Percentiles rank a stretch among this genome's conserved stretches.
These are phyloP conservation scores for Monosporascus cannonballus DNA, from an alignment of 2,329 filamentous ascomycete genomes.

Conservation along the genomic window DNA sequence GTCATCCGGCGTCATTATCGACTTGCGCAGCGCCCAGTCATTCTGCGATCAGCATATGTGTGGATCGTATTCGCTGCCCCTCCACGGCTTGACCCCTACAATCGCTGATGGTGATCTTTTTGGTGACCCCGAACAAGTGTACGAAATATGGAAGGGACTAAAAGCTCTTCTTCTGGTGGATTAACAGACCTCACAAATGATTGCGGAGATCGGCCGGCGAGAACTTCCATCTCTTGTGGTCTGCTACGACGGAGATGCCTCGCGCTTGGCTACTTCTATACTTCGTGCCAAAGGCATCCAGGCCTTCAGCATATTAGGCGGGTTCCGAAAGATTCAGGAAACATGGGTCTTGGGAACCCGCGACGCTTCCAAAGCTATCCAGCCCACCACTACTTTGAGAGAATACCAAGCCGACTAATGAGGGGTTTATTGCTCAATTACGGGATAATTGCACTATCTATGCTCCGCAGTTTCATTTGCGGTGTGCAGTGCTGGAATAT, in stretches of 20 bases:
- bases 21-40: slow-evolving; percentile 39
- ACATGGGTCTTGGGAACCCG: too few relatives aligned
- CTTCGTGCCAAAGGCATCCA: slow-evolving; percentile 42
- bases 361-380: too few relatives aligned
- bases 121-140: slow-evolving; percentile 33
- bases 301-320: slow-evolving; percentile 40
- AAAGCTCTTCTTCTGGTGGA: slow-evolving; percentile 21
- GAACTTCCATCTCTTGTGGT: slow-evolving; percentile 37
- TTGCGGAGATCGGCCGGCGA: slow-evolving; percentile 12
- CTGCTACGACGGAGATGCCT: slow-evolving; percentile 49
- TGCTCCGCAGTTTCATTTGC: too few relatives aligned
- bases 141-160: slow-evolving; percentile 40
- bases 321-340: slow-evolving; percentile 13
- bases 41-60: slow-evolving; percentile 26
- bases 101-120: too few relatives aligned
- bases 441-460: too few relatives aligned
- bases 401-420: too few relatives aligned
- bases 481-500: too few relatives aligned
- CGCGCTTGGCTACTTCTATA: slow-evolving; percentile 47
- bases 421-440: too few relatives aligned
- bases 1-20: slow-evolving; percentile 30
- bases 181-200: slow-evolving; percentile 24
- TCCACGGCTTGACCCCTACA: not conserved
- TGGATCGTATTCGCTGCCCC: slow-evolving; percentile 36
- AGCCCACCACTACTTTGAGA: too few relatives aligned